Conservation (phyloP, 371 early-diverging fungal species). For the Syncephalis plumigaleata region DNA sequence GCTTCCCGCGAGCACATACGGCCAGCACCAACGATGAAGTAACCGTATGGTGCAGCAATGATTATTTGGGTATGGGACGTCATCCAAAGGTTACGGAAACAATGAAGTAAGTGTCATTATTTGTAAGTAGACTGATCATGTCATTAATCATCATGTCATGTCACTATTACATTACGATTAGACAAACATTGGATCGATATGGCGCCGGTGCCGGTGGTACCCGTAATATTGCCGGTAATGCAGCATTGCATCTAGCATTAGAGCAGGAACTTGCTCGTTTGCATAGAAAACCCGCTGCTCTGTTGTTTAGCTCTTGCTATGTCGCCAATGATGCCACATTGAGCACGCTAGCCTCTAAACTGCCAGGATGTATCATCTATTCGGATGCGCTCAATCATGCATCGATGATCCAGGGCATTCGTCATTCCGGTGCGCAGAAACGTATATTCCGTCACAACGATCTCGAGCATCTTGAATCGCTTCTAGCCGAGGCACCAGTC, state of each 20-base stretch:
- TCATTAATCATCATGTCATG: slow-evolving; percentile 4
- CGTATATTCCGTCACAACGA: slow-evolving; percentile 93
- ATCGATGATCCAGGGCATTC: slow-evolving; percentile 98
- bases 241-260: slow-evolving; percentile 81
- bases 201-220: slow-evolving; percentile 98
- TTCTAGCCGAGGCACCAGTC: slow-evolving; percentile 59
- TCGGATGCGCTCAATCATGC: slow-evolving; percentile 93
- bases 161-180: not conserved
- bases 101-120: slow-evolving; percentile 70
- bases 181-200: slow-evolving; percentile 69
- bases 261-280: slow-evolving; percentile 83
- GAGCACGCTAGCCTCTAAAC: slow-evolving; percentile 73
- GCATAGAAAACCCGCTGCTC: slow-evolving; percentile 82
- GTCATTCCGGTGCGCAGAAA: slow-evolving; percentile 78
- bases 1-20: slow-evolving; percentile 88
- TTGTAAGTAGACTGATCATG: no score
- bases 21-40: slow-evolving; percentile 69
- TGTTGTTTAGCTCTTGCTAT: slow-evolving; percentile 96
- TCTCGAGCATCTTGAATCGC: slow-evolving; percentile 70
- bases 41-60: slow-evolving; percentile 98
- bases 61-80: slow-evolving; percentile 92
- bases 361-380: slow-evolving; percentile 89
- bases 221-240: slow-evolving; percentile 98
- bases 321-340: slow-evolving; percentile 97
- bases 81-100: slow-evolving; percentile 67